Evolutionary conservation across 2,329 filamentous ascomycete species (phyloP).

Genomic region (Tricladium varicosporioides): DNA sequence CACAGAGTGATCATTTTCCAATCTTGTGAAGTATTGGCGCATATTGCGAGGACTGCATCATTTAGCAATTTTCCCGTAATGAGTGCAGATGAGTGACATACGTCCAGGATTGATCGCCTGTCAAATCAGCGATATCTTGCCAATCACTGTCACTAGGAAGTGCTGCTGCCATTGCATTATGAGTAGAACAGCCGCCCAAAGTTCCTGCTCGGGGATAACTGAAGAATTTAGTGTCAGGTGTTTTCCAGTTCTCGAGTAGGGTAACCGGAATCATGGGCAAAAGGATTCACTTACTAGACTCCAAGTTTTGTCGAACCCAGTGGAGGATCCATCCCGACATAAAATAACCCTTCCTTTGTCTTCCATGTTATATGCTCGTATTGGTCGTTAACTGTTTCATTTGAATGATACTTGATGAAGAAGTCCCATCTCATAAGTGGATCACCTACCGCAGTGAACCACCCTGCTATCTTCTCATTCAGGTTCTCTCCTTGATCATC

Average conservation of each 20-base stretch:
- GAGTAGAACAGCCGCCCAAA: slow-evolving; percentile 29
- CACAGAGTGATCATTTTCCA: slow-evolving; percentile 45
- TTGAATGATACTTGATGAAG: slow-evolving; percentile 21
- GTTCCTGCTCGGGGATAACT: slow-evolving; percentile 31
- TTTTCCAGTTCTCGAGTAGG: too few species aligned
- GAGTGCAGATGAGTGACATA: slow-evolving; percentile 1
- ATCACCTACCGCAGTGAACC: slow-evolving; percentile 44
- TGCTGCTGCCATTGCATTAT: slow-evolving; percentile 26
- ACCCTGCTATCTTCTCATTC: slow-evolving; percentile 47
- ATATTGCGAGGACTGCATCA: slow-evolving; percentile 35
- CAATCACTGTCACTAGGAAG: slow-evolving; percentile 25
- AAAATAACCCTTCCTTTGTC: slow-evolving; percentile 27
- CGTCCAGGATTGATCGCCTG: slow-evolving; percentile 27
- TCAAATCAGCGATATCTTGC: slow-evolving; percentile 21
- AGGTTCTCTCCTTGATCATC: slow-evolving; percentile 45
- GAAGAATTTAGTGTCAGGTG: too few species aligned
- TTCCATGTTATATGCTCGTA: slow-evolving; percentile 36
- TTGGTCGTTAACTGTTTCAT: slow-evolving; percentile 4
- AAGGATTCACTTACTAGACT: slow-evolving; percentile 8
- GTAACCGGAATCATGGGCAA: too few species aligned
- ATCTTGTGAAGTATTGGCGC: slow-evolving; percentile 40
- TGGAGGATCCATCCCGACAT: slow-evolving; percentile 28
- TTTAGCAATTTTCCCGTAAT: not conserved
- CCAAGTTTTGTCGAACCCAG: slow-evolving; percentile 26
- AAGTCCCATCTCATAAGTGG: slow-evolving; percentile 50